Conservation (phyloP, 257 asterid genomes). For the Osmanthus fragrans region DNA sequence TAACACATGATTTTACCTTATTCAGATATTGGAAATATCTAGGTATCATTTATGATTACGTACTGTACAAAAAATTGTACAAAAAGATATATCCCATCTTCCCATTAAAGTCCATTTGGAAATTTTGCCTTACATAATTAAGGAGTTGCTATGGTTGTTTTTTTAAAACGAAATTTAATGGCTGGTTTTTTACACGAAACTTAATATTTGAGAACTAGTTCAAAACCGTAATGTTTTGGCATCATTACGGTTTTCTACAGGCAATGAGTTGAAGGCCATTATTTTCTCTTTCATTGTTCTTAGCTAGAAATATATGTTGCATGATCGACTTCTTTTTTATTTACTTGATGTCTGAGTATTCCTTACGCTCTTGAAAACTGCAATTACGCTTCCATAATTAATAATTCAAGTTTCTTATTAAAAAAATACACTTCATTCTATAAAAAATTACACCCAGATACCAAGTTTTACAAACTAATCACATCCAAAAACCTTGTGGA, state of each 20-base stretch:
- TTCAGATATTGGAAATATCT: not conserved
- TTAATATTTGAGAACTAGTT: not conserved
- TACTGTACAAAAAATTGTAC: not conserved
- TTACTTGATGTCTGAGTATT: not conserved
- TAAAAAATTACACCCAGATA: not conserved
- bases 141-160: not conserved
- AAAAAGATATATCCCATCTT: not conserved
- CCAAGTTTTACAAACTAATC: not conserved
- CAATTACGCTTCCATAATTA: not conserved
- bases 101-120: not conserved
- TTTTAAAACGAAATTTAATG: too few relatives aligned
- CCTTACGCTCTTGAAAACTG: not conserved
- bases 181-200: too few relatives aligned
- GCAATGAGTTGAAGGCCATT: not conserved
- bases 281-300: not conserved
- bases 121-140: not conserved
- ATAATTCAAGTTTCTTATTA: not conserved
- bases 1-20: not conserved
- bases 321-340: not conserved
- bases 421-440: not conserved
- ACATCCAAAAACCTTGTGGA: not conserved
- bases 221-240: not conserved
- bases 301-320: not conserved
- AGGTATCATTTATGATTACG: not conserved
- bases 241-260: not conserved